Conservation (phyloP, 2,329 filamentous ascomycete genomes). For the Neopestalotiopsis sp. region DNA sequence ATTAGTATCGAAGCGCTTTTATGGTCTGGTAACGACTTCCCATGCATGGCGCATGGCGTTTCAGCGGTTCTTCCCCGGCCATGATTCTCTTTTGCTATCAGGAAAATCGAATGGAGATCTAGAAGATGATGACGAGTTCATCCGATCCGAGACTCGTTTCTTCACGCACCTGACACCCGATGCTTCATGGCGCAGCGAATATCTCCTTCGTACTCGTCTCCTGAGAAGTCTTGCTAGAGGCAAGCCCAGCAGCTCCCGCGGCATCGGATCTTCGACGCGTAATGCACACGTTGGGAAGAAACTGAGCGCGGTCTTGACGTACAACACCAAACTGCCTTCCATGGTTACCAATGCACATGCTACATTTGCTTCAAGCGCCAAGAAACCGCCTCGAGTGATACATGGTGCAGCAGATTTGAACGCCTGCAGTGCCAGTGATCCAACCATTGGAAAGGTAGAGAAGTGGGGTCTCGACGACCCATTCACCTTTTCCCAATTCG, state of each 20-base stretch:
- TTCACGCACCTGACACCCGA: slow-evolving; percentile 83
- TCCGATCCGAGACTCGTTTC: slow-evolving; percentile 75
- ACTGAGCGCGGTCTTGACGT: slow-evolving; percentile 77
- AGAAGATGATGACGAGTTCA: slow-evolving; percentile 54
- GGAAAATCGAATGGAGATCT: slow-evolving; percentile 40
- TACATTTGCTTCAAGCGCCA: slow-evolving; percentile 70
- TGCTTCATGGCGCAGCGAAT: slow-evolving; percentile 96
- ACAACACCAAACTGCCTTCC: slow-evolving; percentile 82
- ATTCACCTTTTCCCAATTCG: slow-evolving; percentile 76
- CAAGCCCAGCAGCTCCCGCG: slow-evolving; percentile 68
- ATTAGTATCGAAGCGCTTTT: slow-evolving; percentile 86
- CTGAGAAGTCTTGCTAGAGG: slow-evolving; percentile 82
- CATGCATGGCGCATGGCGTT: slow-evolving; percentile 96
- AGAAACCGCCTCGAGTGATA: slow-evolving; percentile 78
- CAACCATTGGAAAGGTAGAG: slow-evolving; percentile 75
- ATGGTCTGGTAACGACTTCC: slow-evolving; percentile 84
- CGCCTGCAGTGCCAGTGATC: slow-evolving; percentile 81
- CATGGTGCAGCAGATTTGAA: slow-evolving; percentile 84
- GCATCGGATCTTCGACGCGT: slow-evolving; percentile 57
- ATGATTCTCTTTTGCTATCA: slow-evolving; percentile 56
- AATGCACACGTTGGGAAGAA: slow-evolving; percentile 63
- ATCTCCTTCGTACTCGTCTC: slow-evolving; percentile 84
- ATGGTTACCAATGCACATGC: slow-evolving; percentile 82
- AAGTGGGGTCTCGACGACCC: slow-evolving; percentile 82
- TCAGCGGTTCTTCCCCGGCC: slow-evolving; percentile 84